Conservation (phyloP, 1,284 basidiomycete species). For the Pseudozyma sp. region DNA sequence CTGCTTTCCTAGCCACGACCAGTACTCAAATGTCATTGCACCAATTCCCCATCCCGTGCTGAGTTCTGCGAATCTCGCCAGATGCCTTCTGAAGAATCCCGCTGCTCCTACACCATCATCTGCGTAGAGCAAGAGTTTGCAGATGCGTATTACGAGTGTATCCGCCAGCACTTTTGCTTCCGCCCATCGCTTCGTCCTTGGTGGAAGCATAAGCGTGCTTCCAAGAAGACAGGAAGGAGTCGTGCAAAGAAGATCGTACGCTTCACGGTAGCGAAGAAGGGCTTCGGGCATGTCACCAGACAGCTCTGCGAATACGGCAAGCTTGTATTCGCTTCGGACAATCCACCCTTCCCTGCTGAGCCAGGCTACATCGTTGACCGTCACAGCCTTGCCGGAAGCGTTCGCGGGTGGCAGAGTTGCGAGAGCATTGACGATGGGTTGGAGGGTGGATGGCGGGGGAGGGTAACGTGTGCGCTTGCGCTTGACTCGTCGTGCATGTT, state of each 20-base stretch:
- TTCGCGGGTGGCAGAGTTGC: constrained; percentile 7
- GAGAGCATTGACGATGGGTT: constrained; percentile 57
- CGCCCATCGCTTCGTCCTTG: constrained; percentile 95
- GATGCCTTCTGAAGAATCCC: constrained; percentile 81
- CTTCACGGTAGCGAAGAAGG: constrained; percentile 36
- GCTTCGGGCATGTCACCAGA: constrained; percentile 83
- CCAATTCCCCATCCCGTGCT: constrained; percentile 95
- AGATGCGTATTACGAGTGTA: constrained; percentile 57
- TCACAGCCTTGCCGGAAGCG: constrained; percentile 6
- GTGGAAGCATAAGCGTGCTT: constrained; percentile 84
- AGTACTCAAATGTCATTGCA: constrained; percentile 95
- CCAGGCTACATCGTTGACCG: constrained; percentile 47
- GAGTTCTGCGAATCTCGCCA: constrained; percentile 86
- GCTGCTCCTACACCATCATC: constrained; percentile 79
- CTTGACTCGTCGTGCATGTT: constrained; percentile 88
- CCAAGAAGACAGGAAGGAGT: constrained; percentile 68
- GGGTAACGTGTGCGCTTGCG: constrained; percentile 82
- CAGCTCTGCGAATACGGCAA: constrained; percentile 94
- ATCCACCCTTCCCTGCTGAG: constrained; percentile 89
- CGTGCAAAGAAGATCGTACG: constrained; percentile 38
- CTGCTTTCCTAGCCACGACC: constrained; percentile 96
- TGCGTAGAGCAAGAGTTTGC: constrained; percentile 82
- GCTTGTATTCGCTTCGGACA: constrained; percentile 96
- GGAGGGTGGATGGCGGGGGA: constrained; percentile 67
- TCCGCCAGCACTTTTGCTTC: constrained; percentile 97